Conservation (phyloP, 2,329 filamentous ascomycete species). For the Fusarium verrucosum region DNA sequence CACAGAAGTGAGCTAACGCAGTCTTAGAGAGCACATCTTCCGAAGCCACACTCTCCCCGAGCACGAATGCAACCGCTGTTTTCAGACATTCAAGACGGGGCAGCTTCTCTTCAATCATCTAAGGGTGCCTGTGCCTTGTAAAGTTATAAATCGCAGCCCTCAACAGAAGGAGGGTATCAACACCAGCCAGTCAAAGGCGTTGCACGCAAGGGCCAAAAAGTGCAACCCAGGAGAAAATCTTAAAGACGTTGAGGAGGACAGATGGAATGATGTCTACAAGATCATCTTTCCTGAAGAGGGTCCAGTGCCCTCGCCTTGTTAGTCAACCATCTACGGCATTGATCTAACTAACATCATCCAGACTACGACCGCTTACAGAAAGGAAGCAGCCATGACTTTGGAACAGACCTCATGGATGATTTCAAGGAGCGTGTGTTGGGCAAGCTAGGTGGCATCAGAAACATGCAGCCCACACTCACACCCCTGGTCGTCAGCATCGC, state of each 20-base stretch:
- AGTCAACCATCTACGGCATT: background rate
- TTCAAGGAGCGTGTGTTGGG: constrained; percentile 1
- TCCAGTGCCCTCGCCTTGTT: constrained; percentile 22
- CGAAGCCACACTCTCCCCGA: constrained; percentile 16
- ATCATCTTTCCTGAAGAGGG: constrained; percentile 27
- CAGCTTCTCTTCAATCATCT: constrained; percentile 1
- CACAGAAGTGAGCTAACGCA: background rate
- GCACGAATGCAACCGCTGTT: constrained; percentile 25
- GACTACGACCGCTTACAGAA: constrained; percentile 13
- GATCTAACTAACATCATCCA: constrained; percentile 3
- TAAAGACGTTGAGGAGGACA: constrained; percentile 19
- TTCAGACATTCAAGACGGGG: constrained; percentile 3
- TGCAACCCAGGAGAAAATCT: background rate
- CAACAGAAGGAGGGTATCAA: constrained; percentile 19
- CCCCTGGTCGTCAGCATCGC: background rate
- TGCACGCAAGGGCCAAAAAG: constrained; percentile 8
- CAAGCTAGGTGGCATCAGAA: background rate
- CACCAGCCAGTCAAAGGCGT: constrained; percentile 1
- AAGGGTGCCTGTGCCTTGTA: constrained; percentile 3
- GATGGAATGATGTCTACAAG: constrained; percentile 22
- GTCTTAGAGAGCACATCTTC: constrained; percentile 25
- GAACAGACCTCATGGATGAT: background rate
- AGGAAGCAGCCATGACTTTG: background rate
- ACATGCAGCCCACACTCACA: background rate
- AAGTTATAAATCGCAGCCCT: background rate